Conservation (phyloP, 257 asterid species). For the Penstemon barbatus region DNA sequence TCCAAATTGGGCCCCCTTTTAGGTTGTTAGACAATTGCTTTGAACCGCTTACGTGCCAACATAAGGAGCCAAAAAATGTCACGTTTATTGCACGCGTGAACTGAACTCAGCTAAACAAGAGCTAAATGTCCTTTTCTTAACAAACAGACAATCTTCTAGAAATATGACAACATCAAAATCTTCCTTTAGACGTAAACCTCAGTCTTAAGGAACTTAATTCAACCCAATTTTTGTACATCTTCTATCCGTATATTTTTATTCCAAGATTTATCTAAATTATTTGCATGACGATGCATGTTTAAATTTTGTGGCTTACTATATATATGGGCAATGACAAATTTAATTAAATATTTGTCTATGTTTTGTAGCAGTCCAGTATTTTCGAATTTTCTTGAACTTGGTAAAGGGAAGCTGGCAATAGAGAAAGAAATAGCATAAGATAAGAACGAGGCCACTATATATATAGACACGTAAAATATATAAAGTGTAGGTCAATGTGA, state of each 20-base stretch:
- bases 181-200: not conserved
- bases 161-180: slow-evolving; percentile 2
- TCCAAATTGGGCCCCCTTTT: not conserved
- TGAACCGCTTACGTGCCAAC: not conserved
- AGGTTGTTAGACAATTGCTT: not conserved
- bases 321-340: not conserved
- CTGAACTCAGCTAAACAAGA: slow-evolving; percentile 9
- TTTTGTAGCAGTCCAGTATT: no score
- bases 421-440: not conserved
- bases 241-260: not conserved
- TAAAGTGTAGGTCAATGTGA: not conserved
- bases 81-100: slow-evolving; percentile 14
- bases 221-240: no score
- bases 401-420: no score
- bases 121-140: not conserved
- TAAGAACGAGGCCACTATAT: not conserved
- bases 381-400: no score
- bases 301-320: no score
- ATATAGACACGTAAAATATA: no score
- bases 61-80: slow-evolving; percentile 4
- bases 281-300: no score
- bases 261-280: not conserved
- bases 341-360: no score
- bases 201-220: not conserved
- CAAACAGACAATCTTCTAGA: slow-evolving; percentile 1